Percentiles rank a stretch among this genome's conserved stretches.
These are phyloP conservation scores for Leishmania aethiopica DNA, from an alignment of 208 protist genomes.

Conservation along the genomic window DNA sequence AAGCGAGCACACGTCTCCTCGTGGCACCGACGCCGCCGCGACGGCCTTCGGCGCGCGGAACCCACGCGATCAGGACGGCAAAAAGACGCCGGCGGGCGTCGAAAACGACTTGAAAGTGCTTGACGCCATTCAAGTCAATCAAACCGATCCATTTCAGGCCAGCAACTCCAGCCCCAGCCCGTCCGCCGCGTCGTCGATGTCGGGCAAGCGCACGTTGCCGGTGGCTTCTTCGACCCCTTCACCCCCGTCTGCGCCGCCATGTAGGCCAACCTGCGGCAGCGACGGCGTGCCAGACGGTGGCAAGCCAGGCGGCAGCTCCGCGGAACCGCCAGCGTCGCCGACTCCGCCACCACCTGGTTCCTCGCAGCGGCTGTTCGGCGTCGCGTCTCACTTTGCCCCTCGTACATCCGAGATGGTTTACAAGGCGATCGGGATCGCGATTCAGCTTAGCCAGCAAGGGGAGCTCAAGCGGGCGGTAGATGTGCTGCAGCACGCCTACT, in stretches of 20 bases:
- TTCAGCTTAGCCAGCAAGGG: slow-evolving; percentile 42
- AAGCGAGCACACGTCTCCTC: slow-evolving; percentile 11
- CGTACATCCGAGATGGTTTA: slow-evolving; percentile 65
- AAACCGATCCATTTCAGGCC: slow-evolving; percentile 3
- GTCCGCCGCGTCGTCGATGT: neutral
- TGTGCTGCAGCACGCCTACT: slow-evolving; percentile 80
- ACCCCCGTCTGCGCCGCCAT: neutral
- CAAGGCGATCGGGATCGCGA: slow-evolving; percentile 71
- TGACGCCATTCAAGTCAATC: slow-evolving; percentile 16
- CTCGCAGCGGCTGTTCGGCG: slow-evolving; percentile 18
- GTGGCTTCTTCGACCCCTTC: neutral
- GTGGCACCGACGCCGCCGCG: neutral
- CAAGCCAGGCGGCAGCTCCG: neutral
- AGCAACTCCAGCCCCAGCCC: neutral
- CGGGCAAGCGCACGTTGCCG: neutral
- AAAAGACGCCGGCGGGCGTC: neutral
- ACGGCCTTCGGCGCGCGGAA: neutral
- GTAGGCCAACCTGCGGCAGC: neutral
- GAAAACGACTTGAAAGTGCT: slow-evolving; percentile 22
- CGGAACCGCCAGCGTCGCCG: neutral
- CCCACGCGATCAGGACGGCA: neutral
- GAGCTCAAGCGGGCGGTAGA: slow-evolving; percentile 85
- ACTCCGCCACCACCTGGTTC: neutral
- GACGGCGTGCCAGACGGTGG: neutral
- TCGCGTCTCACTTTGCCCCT: slow-evolving; percentile 31